A percentile compares a stretch with the other conserved stretches of the same genome.
These are phyloP conservation scores for Hermanozyma aechmeae DNA, from an alignment of 805 yeast species.

Conservation along the genomic window DNA sequence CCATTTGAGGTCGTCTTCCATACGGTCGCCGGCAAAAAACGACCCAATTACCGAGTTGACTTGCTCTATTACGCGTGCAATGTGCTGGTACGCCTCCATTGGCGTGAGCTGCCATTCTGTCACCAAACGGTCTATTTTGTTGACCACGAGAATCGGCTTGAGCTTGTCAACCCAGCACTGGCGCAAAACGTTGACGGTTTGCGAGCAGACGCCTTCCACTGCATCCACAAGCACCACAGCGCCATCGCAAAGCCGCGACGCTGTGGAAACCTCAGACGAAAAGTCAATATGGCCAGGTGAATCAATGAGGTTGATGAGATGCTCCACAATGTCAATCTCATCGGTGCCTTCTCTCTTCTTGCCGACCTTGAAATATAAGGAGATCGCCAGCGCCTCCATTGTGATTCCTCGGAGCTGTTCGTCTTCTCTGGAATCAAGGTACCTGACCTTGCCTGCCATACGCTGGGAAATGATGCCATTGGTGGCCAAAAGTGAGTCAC, in stretches of 20 bases:
- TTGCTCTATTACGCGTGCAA: slow-evolving; percentile 75
- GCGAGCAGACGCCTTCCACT: slow-evolving; percentile 97
- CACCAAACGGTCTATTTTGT: slow-evolving; percentile 83
- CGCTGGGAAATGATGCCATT: slow-evolving; percentile 94
- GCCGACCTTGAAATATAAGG: slow-evolving; percentile 75
- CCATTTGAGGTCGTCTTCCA: slow-evolving; percentile 77
- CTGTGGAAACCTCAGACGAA: slow-evolving; percentile 91
- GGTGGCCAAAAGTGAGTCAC: slow-evolving; percentile 87
- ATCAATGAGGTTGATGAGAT: slow-evolving; percentile 84
- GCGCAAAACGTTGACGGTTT: slow-evolving; percentile 87
- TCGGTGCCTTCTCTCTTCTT: slow-evolving; percentile 23
- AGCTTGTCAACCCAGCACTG: slow-evolving; percentile 94
- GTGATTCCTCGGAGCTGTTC: slow-evolving; percentile 96
- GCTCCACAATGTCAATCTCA: slow-evolving; percentile 50
- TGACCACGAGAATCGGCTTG: slow-evolving; percentile 79
- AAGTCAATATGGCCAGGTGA: slow-evolving; percentile 99
- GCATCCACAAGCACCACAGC: slow-evolving; percentile 93
- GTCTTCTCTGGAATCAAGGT: slow-evolving; percentile 87
- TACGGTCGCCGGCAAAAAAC: slow-evolving; percentile 85
- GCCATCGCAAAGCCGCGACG: slow-evolving; percentile 93
- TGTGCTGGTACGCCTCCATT: slow-evolving; percentile 74
- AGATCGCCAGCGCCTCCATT: slow-evolving; percentile 94
- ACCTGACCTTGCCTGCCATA: slow-evolving; percentile 92
- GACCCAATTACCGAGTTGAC: slow-evolving; percentile 93
- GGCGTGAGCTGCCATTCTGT: slow-evolving; percentile 77